phyloP scores from a whole-genome alignment of 2,329 filamentous ascomycete genomes.

The Xylariales sp. region DNA sequence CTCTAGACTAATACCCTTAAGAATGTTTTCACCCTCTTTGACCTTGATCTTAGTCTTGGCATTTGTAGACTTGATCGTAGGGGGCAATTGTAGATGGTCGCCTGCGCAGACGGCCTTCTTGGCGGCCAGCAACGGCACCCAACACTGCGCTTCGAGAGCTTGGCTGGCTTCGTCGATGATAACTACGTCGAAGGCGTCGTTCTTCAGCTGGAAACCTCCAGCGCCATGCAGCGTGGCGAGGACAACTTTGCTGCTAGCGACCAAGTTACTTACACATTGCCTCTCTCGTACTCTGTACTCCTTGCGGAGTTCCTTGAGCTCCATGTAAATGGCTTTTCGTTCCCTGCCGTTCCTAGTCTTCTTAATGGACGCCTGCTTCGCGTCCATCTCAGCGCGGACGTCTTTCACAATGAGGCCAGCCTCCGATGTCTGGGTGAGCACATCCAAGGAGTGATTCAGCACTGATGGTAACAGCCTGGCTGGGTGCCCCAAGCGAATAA shows the following conservation, averaged over 20 bases:
- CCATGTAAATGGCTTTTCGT: slow-evolving; percentile 74
- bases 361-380: slow-evolving; percentile 80
- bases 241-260: slow-evolving; percentile 78
- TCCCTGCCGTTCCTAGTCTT: slow-evolving; percentile 82
- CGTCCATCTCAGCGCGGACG: slow-evolving; percentile 87
- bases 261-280: slow-evolving; percentile 71
- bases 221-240: slow-evolving; percentile 90
- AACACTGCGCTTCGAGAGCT: slow-evolving; percentile 93
- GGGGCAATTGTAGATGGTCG: slow-evolving; percentile 90
- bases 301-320: slow-evolving; percentile 79
- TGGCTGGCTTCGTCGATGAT: slow-evolving; percentile 96
- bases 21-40: slow-evolving; percentile 27
- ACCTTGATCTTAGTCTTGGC: slow-evolving; percentile 37
- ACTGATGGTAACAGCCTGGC: slow-evolving; percentile 86
- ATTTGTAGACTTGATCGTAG: slow-evolving; percentile 82
- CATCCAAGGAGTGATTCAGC: slow-evolving; percentile 83
- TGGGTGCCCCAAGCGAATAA: slow-evolving; percentile 88
- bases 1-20: slow-evolving; percentile 64
- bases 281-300: slow-evolving; percentile 85
- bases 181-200: slow-evolving; percentile 84
- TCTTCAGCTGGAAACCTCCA: slow-evolving; percentile 76
- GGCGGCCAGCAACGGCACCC: slow-evolving; percentile 81
- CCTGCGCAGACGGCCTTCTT: slow-evolving; percentile 87
- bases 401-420: slow-evolving; percentile 86
- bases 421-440: slow-evolving; percentile 85